phyloP scores from a whole-genome alignment of 2,329 filamentous ascomycete species.

The Fusarium devonianum region DNA sequence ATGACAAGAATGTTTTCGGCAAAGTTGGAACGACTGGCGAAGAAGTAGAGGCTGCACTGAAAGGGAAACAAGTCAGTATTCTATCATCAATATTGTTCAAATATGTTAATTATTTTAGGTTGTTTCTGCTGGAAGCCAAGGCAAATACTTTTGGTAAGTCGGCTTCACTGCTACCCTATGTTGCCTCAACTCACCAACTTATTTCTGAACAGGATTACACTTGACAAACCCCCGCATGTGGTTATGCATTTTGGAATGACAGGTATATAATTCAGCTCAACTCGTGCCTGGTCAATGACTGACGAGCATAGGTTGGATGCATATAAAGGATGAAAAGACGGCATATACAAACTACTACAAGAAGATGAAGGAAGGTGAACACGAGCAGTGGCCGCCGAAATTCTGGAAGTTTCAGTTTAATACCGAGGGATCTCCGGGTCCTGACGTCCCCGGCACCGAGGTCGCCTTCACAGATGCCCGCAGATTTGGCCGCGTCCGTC shows the following conservation, averaged over 20 bases:
- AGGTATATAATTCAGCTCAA: constrained; percentile 46
- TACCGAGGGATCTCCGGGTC: constrained; percentile 60
- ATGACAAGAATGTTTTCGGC: constrained; percentile 87
- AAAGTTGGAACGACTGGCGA: constrained; percentile 84
- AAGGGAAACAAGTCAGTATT: constrained; percentile 68
- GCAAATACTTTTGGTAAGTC: constrained; percentile 96
- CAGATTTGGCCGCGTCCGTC: constrained; percentile 77
- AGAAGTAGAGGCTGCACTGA: constrained; percentile 76
- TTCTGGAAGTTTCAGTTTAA: constrained; percentile 87
- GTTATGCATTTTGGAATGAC: constrained; percentile 88
- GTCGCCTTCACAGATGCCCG: constrained; percentile 86
- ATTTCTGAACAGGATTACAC: constrained; percentile 47
- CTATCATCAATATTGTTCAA: not conserved
- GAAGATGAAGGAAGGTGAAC: constrained; percentile 66
- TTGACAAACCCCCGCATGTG: constrained; percentile 82
- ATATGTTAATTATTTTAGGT: constrained; percentile 49
- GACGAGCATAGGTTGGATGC: constrained; percentile 72
- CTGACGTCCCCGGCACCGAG: constrained; percentile 65
- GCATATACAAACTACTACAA: constrained; percentile 86
- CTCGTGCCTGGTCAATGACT: constrained; percentile 11
- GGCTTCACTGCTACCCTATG: constrained; percentile 21
- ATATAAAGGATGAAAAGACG: constrained; percentile 80
- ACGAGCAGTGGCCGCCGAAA: constrained; percentile 81
- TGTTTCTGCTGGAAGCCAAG: constrained; percentile 77
- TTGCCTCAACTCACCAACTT: not conserved